A percentile compares a stretch with the other conserved stretches of the same genome.
phyloP scores from a whole-genome alignment of 805 yeast genomes.

The Barnettozyma botsteinii region DNA sequence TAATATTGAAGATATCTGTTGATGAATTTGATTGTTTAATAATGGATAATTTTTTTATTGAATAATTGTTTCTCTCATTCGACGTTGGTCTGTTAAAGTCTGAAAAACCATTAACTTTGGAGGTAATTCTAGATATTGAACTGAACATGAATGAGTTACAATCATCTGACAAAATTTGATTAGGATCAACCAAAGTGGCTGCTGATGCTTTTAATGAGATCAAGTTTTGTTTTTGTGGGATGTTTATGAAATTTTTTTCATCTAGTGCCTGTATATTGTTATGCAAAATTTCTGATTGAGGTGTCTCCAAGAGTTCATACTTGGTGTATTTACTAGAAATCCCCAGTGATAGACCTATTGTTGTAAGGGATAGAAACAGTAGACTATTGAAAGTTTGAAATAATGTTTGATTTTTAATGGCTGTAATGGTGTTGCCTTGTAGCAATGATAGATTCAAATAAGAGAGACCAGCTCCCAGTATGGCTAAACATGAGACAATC shows the following conservation, averaged over 20 bases:
- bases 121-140: conserved; percentile 3
- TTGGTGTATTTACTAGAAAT: background rate
- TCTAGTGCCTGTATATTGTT: too few species aligned
- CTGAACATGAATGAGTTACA: background rate
- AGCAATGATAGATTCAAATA: conserved; percentile 6
- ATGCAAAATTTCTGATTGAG: too few species aligned
- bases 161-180: background rate
- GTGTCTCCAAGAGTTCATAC: background rate
- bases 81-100: background rate
- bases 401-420: background rate
- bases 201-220: conserved; percentile 25
- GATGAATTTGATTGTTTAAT: conserved; percentile 22
- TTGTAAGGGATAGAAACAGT: conserved; percentile 7
- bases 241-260: background rate
- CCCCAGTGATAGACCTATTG: conserved; percentile 10
- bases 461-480: conserved; percentile 25
- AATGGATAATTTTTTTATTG: conserved; percentile 20
- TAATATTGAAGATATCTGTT: conserved; percentile 5
- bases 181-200: conserved; percentile 22
- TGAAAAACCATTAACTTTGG: background rate
- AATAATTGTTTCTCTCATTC: conserved; percentile 6
- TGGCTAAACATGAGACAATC: conserved; percentile 7
- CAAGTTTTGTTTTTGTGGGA: background rate
- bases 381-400: conserved; percentile 11
- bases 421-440: background rate